phyloP scores from a whole-genome alignment of 2,329 filamentous ascomycete species.

The Elsinoe fawcettii region DNA sequence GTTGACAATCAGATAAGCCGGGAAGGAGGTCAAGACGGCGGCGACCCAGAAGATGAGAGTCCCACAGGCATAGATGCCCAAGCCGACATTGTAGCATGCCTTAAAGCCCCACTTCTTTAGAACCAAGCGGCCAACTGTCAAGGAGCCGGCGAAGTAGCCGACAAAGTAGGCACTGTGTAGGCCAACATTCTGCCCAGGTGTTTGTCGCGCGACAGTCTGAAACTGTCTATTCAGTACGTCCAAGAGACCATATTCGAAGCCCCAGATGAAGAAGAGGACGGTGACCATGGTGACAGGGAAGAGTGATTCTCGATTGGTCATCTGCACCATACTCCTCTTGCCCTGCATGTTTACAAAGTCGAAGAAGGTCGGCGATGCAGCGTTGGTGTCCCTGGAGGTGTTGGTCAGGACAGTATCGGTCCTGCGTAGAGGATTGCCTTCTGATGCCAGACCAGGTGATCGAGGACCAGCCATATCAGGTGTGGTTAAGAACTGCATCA shows the following conservation, averaged over 20 bases:
- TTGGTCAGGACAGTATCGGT: slow-evolving; percentile 35
- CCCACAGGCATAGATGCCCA: slow-evolving; percentile 56
- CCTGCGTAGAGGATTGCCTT: not conserved
- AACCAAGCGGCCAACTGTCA: slow-evolving; percentile 55
- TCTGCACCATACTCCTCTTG: slow-evolving; percentile 63
- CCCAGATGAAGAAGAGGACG: slow-evolving; percentile 81
- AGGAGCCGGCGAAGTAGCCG: slow-evolving; percentile 61
- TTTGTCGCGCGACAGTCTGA: slow-evolving; percentile 55
- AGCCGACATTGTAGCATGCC: slow-evolving; percentile 51
- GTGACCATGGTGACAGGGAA: slow-evolving; percentile 69
- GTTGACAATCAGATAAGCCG: slow-evolving; percentile 54
- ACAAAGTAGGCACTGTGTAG: slow-evolving; percentile 65
- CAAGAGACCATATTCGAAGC: slow-evolving; percentile 79
- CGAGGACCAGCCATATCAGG: slow-evolving; percentile 33
- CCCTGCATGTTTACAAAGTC: slow-evolving; percentile 66
- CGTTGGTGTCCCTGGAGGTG: slow-evolving; percentile 31
- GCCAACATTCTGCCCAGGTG: slow-evolving; percentile 54
- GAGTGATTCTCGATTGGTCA: slow-evolving; percentile 56
- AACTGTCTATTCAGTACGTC: slow-evolving; percentile 72
- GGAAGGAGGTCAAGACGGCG: slow-evolving; percentile 53
- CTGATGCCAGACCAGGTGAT: slow-evolving; percentile 24
- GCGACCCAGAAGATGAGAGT: slow-evolving; percentile 58
- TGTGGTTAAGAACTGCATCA: slow-evolving; percentile 49
- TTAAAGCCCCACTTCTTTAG: slow-evolving; percentile 56
- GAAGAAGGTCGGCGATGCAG: slow-evolving; percentile 51